Evolutionary conservation across 2,329 filamentous ascomycete species (phyloP), one percentile per base, ranked within the genome.

Genomic region (Hypoxylon sp.): DNA sequence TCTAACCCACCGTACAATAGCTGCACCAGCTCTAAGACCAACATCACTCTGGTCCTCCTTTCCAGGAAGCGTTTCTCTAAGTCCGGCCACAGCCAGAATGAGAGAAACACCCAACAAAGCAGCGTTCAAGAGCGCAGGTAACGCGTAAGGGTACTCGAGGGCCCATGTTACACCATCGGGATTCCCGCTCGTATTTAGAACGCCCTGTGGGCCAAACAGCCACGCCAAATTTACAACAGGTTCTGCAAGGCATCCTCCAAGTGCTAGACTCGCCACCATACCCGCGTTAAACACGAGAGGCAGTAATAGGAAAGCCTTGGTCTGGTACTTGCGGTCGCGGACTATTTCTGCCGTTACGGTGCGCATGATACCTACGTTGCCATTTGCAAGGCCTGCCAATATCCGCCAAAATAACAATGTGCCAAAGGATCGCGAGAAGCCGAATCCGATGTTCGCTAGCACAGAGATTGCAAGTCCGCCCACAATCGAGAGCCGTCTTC

Each of bases 331-430:
- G 79, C 91, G 92, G 79, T 92, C 91, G 54, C 85, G 84, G 39
- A 93, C 88, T 35, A 92, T 90, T 78, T 94, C 91, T 1, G 87
- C 86, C 50, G 93, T 91, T 86, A 93, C 91, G 5, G 90, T 92
- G 67, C 91, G 83, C 89, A 93, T 91, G 2, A 93, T 90, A 0
- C 91, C 91, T 1, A 92, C 86, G 75, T 93, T 94, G 1, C 91
- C 91, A 76, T 93, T 93, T 53, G 92, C 78, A 10, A 87, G 81
- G 0, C 91, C 91, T 1, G 89, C 90, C 5, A 93, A 70, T 29
- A 84, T 85, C 5, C 91, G 80, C 74, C 81, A 84, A 75, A 90
- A 90, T 44, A 88, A 78, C 10, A 91, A 82, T 0, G 88, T 87
- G 1, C 78, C 80, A 71, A 92, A 90, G 8, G 82, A 88, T 17